Conservation (phyloP, 768 basidiomycete species). For the Strobilomyces echinocephalus region DNA sequence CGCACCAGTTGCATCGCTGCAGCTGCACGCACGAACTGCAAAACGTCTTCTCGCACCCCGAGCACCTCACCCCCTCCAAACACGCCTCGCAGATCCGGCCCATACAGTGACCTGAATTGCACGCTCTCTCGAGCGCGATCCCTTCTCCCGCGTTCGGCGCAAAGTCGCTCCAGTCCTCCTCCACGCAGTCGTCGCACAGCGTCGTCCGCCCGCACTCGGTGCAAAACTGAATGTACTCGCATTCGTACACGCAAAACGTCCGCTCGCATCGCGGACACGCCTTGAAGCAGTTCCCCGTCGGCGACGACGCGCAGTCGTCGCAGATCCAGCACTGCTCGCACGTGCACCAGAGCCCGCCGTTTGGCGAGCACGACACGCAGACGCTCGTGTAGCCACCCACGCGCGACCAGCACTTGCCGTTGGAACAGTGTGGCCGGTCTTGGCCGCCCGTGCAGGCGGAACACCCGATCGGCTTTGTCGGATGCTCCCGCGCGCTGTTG, state of each 20-base stretch:
- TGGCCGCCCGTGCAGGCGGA: background rate
- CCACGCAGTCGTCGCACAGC: conserved; percentile 24
- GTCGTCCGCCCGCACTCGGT: conserved; percentile 16
- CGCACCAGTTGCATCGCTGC: conserved; percentile 4
- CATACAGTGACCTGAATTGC: background rate
- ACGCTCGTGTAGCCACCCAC: conserved; percentile 5
- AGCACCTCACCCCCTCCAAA: conserved; percentile 6
- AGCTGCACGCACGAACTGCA: conserved; percentile 12
- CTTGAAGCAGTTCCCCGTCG: conserved; percentile 7
- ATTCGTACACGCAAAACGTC: conserved; percentile 15
- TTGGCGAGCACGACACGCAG: conserved; percentile 17
- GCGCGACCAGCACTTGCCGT: conserved; percentile 19
- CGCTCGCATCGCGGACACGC: conserved; percentile 16
- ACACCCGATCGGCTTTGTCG: conserved; percentile 14
- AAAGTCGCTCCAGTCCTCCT: conserved; percentile 15
- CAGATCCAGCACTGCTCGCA: conserved; percentile 22
- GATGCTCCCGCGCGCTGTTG: conserved; percentile 9
- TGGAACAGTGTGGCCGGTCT: conserved; percentile 12
- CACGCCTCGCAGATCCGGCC: conserved; percentile 14
- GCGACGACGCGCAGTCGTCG: conserved; percentile 18
- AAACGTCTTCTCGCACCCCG: conserved; percentile 8
- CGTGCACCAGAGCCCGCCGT: conserved; percentile 18
- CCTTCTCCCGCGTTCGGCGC: conserved; percentile 6
- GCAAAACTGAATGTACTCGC: conserved; percentile 24
- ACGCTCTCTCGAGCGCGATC: conserved; percentile 4